Evolutionary conservation across 257 asterid genomes (phyloP).

Genomic region (Solanum ahanhuiri): DNA sequence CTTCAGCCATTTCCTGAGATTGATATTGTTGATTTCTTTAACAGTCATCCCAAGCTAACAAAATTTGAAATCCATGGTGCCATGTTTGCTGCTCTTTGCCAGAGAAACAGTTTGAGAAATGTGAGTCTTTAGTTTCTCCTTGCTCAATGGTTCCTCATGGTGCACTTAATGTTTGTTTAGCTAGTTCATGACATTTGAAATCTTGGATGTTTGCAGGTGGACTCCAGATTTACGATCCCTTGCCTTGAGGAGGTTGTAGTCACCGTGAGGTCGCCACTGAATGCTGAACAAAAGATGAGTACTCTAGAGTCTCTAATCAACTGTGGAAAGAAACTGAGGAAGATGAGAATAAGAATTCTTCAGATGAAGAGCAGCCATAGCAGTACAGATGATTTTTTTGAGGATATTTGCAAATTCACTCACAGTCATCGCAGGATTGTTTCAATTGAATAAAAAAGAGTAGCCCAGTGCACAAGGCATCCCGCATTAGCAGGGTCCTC

Average conservation of each 20-base stretch:
- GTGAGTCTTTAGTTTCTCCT: constrained; percentile 30
- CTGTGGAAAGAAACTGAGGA: constrained; percentile 51
- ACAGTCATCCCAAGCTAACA: constrained; percentile 73
- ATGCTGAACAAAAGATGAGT: constrained; percentile 91
- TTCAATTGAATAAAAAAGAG: constrained; percentile 40
- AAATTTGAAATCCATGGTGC: constrained; percentile 92
- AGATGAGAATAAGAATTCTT: constrained; percentile 77
- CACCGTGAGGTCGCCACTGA: constrained; percentile 81
- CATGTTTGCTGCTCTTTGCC: constrained; percentile 96
- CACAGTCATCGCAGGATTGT: constrained; percentile 57
- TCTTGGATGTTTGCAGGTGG: constrained; percentile 43
- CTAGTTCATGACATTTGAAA: not conserved
- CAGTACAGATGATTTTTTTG: constrained; percentile 94
- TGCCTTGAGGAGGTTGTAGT: constrained; percentile 69
- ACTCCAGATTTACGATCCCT: constrained; percentile 57
- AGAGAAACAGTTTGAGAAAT: constrained; percentile 83
- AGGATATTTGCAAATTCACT: constrained; percentile 72
- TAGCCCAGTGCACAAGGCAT: not conserved
- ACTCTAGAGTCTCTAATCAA: constrained; percentile 67
- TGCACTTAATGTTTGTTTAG: not conserved
- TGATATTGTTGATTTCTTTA: constrained; percentile 87
- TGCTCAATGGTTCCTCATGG: not conserved
- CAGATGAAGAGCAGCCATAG: constrained; percentile 98
- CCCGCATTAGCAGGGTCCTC: not conserved
- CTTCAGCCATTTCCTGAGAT: constrained; percentile 84